Base-by-base conservation (phyloP, 805 yeast species). In the Candida germanica region DNA sequence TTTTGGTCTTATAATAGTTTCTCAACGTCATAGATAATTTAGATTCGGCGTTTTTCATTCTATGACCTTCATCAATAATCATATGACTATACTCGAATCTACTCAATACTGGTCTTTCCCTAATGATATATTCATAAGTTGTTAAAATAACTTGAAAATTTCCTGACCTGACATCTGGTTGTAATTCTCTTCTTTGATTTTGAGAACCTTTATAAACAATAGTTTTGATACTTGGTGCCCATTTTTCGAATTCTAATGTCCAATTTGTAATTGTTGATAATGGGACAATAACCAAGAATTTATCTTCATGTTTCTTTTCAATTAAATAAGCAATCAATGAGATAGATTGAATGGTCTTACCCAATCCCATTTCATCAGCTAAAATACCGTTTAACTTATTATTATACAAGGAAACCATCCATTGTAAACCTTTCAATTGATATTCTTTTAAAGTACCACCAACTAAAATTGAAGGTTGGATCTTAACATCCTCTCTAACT, bases 21-120 rank as follows among this genome's bases (percentile, higher is more conserved):
- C 82, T 77, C 47, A 85, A 75, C 0, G 93, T 84, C 36, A 67
- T 67, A 0, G 91, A 82, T 38, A 85, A 64, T 53, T 84, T 85
- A 3, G 91, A 83, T 39, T 76, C 75, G 2, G 88, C 70, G 53
- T 85, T 85, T 55, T 85, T 85, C 88, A 85, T 81, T 63, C 94
- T 71, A 59, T 85, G 95, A 59, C 95, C 95, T 69, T 85, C 95
- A 68, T 85, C 95, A 47, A 85, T 85, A 46, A 85, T 83, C 91
- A 85, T 85, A 57, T 86, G 91, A 27, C 83, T 83, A 80, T 89
- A 85, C 44, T 75, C 75, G 47, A 81, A 76, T 50, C 80, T 82
- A 19, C 80, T 61, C 49, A 85, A 64, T 14, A 85, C 52, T 4
- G 88, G 81, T 44, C 87, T 75, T 53, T 85, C 95, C 51, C 83